Base-by-base conservation (phyloP, 202 grass and related monocot species). In the Panicum virgatum region DNA sequence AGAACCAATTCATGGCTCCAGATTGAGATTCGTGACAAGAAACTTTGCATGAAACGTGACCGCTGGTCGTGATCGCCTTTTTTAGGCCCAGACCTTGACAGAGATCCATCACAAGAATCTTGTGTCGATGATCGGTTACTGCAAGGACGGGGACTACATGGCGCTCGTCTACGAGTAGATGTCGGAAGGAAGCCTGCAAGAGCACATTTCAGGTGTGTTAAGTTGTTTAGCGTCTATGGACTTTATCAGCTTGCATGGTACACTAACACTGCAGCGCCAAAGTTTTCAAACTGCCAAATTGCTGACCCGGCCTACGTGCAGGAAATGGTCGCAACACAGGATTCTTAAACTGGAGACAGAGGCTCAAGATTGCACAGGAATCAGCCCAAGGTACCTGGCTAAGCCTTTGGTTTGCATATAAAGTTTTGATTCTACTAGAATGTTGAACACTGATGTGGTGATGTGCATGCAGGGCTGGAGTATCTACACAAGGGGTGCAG, bases 331-430 rank as follows among this genome's bases (percentile, higher is more conserved):
- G 1, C 4, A 62, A 23, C 0, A 39, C 48, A 20, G 79, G 64
- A 80, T 68, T 34, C 51, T 81, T 94, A 26, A 84, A 38, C 7
- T 94, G 88, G 91, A 56, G 60, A 66, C 54, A 84, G 18, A 84
- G 88, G 54, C 84, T 94, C 0, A 37, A 46, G 50, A 89, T 89
- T 3, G 88, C 86, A 30, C 40, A 89, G 20, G 83, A 94, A 61
- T 88, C 92, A 25, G 92, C 88, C 2, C 88, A 94, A 91, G 92
- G 92, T 91, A 30, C 18, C n/a, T n/a, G n/a, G n/a, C n/a, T n/a
- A n/a, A n/a, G n/a, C n/a, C n/a, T n/a, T n/a, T n/a, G n/a, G n/a
- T n/a, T n/a, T n/a, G n/a, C n/a, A n/a, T n/a, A n/a, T n/a, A n/a
- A n/a, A n/a, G n/a, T n/a, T n/a, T n/a, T 52, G 2, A 36, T 52